These are phyloP conservation scores for Boletellus ananas DNA, from an alignment of 768 basidiomycete species.

Conservation along the genomic window DNA sequence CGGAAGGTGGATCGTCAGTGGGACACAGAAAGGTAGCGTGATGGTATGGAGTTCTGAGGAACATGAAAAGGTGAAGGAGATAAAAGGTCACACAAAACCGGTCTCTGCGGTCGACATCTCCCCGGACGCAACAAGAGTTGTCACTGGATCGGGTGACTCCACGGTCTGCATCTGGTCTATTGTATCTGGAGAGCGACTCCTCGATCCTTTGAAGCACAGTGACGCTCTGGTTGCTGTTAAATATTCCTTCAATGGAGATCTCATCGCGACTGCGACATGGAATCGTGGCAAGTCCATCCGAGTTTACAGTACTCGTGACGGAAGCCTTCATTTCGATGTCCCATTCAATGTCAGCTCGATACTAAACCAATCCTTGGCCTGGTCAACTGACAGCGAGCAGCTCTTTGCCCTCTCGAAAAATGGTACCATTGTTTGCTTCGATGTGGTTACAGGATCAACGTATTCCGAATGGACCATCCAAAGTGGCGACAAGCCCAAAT, in stretches of 20 bases:
- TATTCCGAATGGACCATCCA: background rate
- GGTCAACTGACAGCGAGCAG: background rate
- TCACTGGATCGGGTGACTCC: background rate
- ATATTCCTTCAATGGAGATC: background rate
- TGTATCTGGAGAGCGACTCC: background rate
- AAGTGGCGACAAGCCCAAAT: background rate
- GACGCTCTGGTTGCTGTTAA: background rate
- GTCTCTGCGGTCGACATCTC: slow-evolving; percentile 8
- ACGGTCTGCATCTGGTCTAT: background rate
- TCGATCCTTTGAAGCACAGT: background rate
- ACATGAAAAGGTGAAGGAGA: too few relatives aligned
- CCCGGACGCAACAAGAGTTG: slow-evolving; percentile 8
- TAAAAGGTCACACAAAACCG: background rate
- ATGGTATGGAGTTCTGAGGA: background rate
- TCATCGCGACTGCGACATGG: background rate
- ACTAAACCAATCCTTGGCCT: background rate
- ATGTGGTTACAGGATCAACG: background rate
- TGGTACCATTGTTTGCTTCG: background rate
- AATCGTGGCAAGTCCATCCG: background rate
- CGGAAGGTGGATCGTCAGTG: background rate
- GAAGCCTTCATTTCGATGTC: background rate
- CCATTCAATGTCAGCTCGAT: background rate
- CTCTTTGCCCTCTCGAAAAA: background rate
- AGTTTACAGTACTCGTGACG: background rate
- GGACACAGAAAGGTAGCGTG: background rate